Evolutionary conservation across 768 basidiomycete genomes (phyloP), one percentile per base, ranked within the genome.

Genomic region (Boletus edulis): DNA sequence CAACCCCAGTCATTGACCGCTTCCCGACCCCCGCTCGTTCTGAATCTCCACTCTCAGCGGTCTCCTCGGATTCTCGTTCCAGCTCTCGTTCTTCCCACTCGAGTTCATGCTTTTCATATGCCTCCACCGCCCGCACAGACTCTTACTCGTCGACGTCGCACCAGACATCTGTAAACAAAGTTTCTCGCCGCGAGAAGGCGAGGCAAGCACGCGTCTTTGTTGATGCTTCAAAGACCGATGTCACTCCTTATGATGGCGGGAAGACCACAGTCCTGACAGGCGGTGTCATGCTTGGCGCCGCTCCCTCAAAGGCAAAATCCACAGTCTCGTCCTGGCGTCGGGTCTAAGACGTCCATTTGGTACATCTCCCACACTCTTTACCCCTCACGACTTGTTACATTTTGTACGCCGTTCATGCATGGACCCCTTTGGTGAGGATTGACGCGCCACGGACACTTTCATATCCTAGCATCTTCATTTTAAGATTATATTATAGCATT

Each of bases 261-360:
- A 91, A 90, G 80, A 92, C 90, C 50, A 91, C 89, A 29, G 89
- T 91, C 47, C 82, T 92, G 62, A 91, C 89, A 3, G 90, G 90
- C 53, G 90, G 89, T 59, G 89, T 91, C 61, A 92, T 92, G 90
- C 86, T 92, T 57, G 89, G 89, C 47, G 74, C 78, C 38, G 77
- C 73, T 59, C 66, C 71, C 53, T 55, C 67, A 49, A 67, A 73
- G 59, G 55, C 63, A 63, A 65, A 66, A 67, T 64, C 72, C 54
- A 50, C 60, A 44, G 51, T 61, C 46, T 54, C 67, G 73, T 79
- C 70, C 80, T 87, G 86, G 85, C 83, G 85, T 67, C 80, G 83
- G 68, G 76, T 75, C 55, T 81, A 65, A 76, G 61, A 51, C 59
- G 49, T 35, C 46, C 41, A 58, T 54, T 45, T 17, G n/a, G 9